A percentile compares a stretch with the other conserved stretches of the same genome.
Conservation (phyloP, 2,329 filamentous ascomycete species). For the Aspergillus bombycis region DNA sequence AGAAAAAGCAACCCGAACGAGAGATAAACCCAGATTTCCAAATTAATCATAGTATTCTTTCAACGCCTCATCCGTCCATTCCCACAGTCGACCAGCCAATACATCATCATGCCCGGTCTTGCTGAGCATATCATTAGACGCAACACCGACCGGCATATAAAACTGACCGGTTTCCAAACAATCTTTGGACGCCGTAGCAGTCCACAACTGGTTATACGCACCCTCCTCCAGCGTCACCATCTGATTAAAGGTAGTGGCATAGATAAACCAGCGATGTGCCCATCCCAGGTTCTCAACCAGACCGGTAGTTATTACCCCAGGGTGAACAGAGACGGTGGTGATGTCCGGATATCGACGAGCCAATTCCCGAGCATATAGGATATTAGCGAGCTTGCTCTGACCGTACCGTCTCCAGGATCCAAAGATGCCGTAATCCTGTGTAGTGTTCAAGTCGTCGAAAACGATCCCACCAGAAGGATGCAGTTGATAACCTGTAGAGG, state of each 20-base stretch:
- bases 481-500: not conserved
- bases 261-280: conserved; percentile 5
- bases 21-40: not conserved
- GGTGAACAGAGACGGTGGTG: conserved; percentile 19
- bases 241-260: conserved; percentile 11
- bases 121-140: conserved; percentile 7
- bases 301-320: conserved; percentile 45
- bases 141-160: conserved; percentile 16
- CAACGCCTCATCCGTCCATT: not conserved
- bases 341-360: conserved; percentile 34
- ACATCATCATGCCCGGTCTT: conserved; percentile 7
- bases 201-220: conserved; percentile 48
- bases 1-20: not conserved
- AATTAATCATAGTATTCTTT: not conserved
- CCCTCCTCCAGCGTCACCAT: conserved; percentile 38
- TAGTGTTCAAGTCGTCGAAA: not conserved
- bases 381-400: conserved; percentile 54
- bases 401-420: conserved; percentile 45
- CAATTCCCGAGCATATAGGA: conserved; percentile 48
- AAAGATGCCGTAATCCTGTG: conserved; percentile 5
- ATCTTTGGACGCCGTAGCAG: conserved; percentile 36
- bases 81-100: conserved; percentile 13
- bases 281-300: conserved; percentile 23
- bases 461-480: not conserved
- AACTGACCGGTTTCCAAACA: conserved; percentile 13